Conservation (phyloP, 2,329 filamentous ascomycete genomes). For the Periconia sp. region DNA sequence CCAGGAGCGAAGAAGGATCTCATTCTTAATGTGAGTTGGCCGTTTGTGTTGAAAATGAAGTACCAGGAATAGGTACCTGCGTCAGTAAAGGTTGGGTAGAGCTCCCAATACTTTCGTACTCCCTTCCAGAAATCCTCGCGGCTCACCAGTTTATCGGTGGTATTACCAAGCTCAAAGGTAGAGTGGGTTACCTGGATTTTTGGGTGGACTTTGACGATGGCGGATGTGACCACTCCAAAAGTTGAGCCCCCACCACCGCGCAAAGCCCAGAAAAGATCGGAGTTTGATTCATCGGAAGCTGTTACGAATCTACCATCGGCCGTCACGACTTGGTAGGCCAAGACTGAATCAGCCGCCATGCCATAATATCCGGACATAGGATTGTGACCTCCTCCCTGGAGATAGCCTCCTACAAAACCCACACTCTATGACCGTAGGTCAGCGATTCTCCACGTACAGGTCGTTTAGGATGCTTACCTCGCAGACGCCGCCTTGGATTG, state of each 20-base stretch:
- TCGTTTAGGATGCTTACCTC: slow-evolving; percentile 9
- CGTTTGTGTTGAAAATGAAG: slow-evolving; percentile 19
- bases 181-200: slow-evolving; percentile 27
- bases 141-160: slow-evolving; percentile 28
- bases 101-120: slow-evolving; percentile 16
- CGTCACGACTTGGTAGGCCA: slow-evolving; percentile 26
- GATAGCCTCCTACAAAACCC: slow-evolving; percentile 50
- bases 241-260: slow-evolving; percentile 28
- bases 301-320: slow-evolving; percentile 22
- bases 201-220: slow-evolving; percentile 26
- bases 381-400: slow-evolving; percentile 58
- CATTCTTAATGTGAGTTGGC: slow-evolving; percentile 21
- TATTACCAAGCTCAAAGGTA: slow-evolving; percentile 26
- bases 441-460: background rate
- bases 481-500: slow-evolving; percentile 17
- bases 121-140: slow-evolving; percentile 21
- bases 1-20: slow-evolving; percentile 22
- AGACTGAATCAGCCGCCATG: slow-evolving; percentile 30
- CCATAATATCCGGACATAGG: slow-evolving; percentile 55
- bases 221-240: slow-evolving; percentile 21
- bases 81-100: slow-evolving; percentile 20
- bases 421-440: slow-evolving; percentile 44
- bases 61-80: slow-evolving; percentile 23
- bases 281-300: slow-evolving; percentile 14
- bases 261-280: slow-evolving; percentile 32